Conservation (phyloP, 75 land plant species). For the Sequoia sempervirens region DNA sequence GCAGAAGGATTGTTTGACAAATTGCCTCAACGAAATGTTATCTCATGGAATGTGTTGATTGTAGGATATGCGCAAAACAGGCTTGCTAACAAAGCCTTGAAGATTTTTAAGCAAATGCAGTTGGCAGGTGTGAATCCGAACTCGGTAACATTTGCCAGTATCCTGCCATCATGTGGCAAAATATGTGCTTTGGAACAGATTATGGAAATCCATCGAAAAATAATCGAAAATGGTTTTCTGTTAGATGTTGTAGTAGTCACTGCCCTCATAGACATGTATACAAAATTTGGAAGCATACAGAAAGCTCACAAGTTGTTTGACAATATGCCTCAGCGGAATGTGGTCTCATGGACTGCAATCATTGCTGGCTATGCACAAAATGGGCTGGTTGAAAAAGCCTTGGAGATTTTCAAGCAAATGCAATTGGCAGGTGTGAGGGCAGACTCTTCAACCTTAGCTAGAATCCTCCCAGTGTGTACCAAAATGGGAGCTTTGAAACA, state of each 20-base stretch:
- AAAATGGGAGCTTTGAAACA: background rate
- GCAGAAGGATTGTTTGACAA: conserved; percentile 32
- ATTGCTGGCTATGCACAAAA: background rate
- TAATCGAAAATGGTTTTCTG: background rate
- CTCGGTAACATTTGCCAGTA: background rate
- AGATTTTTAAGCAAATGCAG: background rate
- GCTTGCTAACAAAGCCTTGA: background rate
- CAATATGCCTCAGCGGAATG: background rate
- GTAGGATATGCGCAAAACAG: conserved; percentile 29
- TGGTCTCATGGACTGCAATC: background rate
- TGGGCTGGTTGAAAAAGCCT: background rate
- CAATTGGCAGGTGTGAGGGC: background rate
- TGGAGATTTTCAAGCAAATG: background rate
- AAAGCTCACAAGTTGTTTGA: background rate
- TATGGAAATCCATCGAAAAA: background rate
- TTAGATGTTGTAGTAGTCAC: background rate
- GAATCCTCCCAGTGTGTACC: background rate
- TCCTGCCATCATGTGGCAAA: background rate
- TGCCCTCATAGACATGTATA: conserved; percentile 21
- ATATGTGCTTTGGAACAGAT: background rate
- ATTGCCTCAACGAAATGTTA: conserved; percentile 21
- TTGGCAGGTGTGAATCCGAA: background rate
- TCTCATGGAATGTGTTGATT: conserved; percentile 46
- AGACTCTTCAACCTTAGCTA: background rate
- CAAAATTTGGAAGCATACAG: conserved; percentile 14